phyloP scores from a whole-genome alignment of 2,329 filamentous ascomycete genomes.

The Aphanocladium album region DNA sequence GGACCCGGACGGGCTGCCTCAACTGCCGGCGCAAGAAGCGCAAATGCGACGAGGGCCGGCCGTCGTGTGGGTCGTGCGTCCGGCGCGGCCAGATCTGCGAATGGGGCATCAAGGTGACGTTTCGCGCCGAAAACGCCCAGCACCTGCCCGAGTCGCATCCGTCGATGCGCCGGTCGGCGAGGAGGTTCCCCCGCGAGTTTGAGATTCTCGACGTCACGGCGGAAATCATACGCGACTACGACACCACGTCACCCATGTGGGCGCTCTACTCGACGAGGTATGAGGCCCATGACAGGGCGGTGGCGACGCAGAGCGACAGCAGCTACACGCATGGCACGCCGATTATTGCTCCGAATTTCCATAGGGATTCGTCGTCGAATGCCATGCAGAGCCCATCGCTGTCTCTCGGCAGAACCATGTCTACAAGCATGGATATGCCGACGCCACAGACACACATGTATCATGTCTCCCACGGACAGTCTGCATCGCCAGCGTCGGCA shows the following conservation, averaged over 20 bases:
- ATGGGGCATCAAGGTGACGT: conserved; percentile 35
- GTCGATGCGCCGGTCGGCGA: conserved; percentile 28
- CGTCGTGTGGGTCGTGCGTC: conserved; percentile 30
- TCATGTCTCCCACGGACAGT: background rate
- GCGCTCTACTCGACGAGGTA: background rate
- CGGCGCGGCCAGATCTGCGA: conserved; percentile 28
- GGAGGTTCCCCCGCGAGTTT: conserved; percentile 24
- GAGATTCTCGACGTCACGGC: conserved; percentile 34
- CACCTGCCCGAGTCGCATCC: conserved; percentile 28
- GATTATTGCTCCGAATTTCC: background rate
- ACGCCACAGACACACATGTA: conserved; percentile 18
- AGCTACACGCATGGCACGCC: conserved; percentile 4
- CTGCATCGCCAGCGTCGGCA: conserved; percentile 1
- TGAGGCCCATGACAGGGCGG: background rate
- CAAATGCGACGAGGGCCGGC: conserved; percentile 33
- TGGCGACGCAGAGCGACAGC: background rate
- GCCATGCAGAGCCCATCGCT: background rate
- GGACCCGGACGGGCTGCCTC: conserved; percentile 32
- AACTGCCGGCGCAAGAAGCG: conserved; percentile 35
- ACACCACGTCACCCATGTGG: conserved; percentile 9
- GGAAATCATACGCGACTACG: conserved; percentile 33
- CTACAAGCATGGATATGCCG: conserved; percentile 11
- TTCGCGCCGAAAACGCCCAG: conserved; percentile 32
- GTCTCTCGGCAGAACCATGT: background rate
- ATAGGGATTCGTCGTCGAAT: background rate